A percentile compares a stretch with the other conserved stretches of the same genome.
phyloP scores from a whole-genome alignment of 2,329 filamentous ascomycete genomes.

The Didymosphaeria variabile region DNA sequence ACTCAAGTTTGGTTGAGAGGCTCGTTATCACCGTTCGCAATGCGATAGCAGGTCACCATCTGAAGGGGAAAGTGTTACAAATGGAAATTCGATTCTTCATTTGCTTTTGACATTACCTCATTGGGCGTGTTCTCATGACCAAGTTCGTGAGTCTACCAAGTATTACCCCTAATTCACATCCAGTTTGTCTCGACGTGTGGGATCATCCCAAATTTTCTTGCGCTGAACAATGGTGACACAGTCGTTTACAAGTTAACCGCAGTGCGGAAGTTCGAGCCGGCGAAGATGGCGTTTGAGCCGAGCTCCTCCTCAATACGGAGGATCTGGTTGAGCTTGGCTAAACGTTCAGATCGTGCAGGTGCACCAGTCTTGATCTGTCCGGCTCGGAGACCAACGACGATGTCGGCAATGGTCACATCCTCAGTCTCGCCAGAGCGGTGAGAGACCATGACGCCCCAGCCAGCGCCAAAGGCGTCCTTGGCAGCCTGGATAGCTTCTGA shows the following conservation, averaged over 20 bases:
- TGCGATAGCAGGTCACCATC: not conserved
- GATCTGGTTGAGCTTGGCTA: conserved; percentile 99
- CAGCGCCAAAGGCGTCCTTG: conserved; percentile 93
- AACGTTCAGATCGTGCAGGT: conserved; percentile 93
- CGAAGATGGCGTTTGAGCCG: conserved; percentile 78
- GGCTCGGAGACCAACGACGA: conserved; percentile 93
- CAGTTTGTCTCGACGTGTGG: not conserved
- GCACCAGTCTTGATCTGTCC: conserved; percentile 78
- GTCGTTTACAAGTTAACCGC: conserved; percentile 73
- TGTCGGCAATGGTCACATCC: conserved; percentile 98
- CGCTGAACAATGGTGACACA: not conserved
- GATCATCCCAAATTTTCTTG: not conserved
- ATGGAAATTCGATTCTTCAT: not conserved
- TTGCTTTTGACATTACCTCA: conserved; percentile 13
- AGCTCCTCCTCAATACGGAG: conserved; percentile 97
- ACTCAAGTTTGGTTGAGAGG: not conserved
- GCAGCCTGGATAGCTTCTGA: conserved; percentile 99
- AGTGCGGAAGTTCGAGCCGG: conserved; percentile 90
- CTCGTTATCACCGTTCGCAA: not conserved
- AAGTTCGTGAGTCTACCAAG: conserved; percentile 15
- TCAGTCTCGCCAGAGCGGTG: conserved; percentile 99
- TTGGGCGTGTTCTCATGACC: conserved; percentile 16
- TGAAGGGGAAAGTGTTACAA: not conserved
- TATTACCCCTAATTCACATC: not conserved
- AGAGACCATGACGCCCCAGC: conserved; percentile 99